These are phyloP conservation scores for Pestalotiopsis sp. DNA, from an alignment of 2,329 filamentous ascomycete genomes.

Conservation along the genomic window DNA sequence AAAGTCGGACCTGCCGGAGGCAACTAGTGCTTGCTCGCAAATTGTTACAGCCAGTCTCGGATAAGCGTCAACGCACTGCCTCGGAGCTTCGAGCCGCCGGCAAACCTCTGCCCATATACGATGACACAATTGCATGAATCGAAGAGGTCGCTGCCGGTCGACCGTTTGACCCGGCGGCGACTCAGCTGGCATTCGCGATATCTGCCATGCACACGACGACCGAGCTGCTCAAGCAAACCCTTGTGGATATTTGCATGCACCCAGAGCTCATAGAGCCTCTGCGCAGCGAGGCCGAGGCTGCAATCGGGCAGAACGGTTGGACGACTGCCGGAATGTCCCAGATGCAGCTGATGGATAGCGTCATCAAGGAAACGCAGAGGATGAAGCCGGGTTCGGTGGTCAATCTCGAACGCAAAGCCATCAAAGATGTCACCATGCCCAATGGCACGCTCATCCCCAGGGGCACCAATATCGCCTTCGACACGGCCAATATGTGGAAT, in stretches of 20 bases:
- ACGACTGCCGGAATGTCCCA: background rate
- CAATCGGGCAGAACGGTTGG: background rate
- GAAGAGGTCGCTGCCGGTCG: background rate
- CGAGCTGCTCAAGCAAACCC: background rate
- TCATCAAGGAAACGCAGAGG: constrained; percentile 5
- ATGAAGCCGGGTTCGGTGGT: background rate
- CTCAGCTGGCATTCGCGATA: background rate
- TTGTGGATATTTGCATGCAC: background rate
- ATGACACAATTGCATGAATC: background rate
- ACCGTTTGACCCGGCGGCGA: background rate
- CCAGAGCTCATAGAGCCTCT: constrained; percentile 2
- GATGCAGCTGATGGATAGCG: constrained; percentile 8
- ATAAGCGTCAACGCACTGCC: background rate
- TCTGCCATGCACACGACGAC: constrained; percentile 2
- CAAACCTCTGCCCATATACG: background rate
- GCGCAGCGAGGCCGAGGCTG: background rate
- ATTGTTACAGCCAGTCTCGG: background rate
- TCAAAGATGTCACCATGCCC: background rate
- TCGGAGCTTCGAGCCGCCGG: background rate
- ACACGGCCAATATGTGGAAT: background rate
- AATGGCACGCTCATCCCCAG: background rate
- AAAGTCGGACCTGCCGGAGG: background rate
- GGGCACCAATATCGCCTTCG: background rate
- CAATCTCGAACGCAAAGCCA: background rate
- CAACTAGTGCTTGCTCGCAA: background rate